A percentile compares a stretch with the other conserved stretches of the same genome.
Evolutionary conservation across 331 rosid genomes (phyloP).

Genomic region (Malus hybrid): DNA sequence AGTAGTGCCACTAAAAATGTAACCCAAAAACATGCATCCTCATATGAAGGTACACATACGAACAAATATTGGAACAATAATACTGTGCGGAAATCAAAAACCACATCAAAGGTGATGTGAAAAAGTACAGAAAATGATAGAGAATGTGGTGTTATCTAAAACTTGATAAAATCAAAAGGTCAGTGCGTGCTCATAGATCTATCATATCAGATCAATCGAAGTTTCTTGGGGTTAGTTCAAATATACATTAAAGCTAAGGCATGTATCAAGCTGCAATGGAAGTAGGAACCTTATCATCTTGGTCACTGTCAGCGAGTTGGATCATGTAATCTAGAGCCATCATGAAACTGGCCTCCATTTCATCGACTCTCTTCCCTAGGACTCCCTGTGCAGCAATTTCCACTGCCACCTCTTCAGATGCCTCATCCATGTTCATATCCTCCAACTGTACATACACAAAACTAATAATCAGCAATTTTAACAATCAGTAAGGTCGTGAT

Average conservation of each 20-base stretch:
- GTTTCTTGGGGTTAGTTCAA: background rate
- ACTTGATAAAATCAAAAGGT: background rate
- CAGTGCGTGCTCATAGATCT: background rate
- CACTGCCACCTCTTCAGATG: slow-evolving; percentile 88
- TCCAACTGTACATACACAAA: slow-evolving; percentile 46
- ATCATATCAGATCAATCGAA: background rate
- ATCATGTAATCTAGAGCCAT: slow-evolving; percentile 95
- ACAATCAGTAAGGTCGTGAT: background rate
- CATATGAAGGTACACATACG: background rate
- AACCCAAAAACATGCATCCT: background rate
- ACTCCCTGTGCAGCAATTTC: slow-evolving; percentile 98
- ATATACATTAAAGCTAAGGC: background rate
- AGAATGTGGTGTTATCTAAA: background rate
- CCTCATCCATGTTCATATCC: slow-evolving; percentile 80
- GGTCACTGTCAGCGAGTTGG: slow-evolving; percentile 70
- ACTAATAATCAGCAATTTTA: background rate
- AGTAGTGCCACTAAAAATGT: background rate
- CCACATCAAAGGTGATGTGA: background rate
- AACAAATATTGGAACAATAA: background rate
- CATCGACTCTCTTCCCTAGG: slow-evolving; percentile 89
- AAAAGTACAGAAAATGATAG: background rate
- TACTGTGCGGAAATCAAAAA: background rate
- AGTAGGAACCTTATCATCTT: slow-evolving; percentile 66
- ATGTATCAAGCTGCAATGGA: background rate
- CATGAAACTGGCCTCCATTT: slow-evolving; percentile 91